Evolutionary conservation across 495 filamentous ascomycete species (phyloP), one percentile per base, ranked within the genome.

Genomic region (Bombardia bombarda): DNA sequence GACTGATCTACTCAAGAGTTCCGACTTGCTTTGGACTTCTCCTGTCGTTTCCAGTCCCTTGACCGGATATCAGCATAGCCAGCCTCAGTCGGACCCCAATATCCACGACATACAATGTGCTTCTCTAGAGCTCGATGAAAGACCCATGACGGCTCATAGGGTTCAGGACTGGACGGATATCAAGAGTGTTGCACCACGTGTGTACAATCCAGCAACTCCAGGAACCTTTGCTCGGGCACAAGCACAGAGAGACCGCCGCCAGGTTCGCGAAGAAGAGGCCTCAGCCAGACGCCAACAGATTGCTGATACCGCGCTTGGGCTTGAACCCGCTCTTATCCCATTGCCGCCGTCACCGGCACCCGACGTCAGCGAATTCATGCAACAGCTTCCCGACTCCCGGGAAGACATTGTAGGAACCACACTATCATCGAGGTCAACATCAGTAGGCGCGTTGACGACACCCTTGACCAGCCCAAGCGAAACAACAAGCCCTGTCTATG

Each of bases 401-500:
- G 56, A 52, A 2, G 63, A 67, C 24, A 62, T 59, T 16, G 56
- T 58, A 28, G 62, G 46, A 0, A 72, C 69, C 7, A 52, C 57
- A 12, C 50, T 62, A 30, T 74, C 72, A 12, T 72, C 66, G 10
- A 65, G 67, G 47, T 69, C 69, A 10, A 62, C 66, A 22, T 75
- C 71, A 0, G 65, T 65, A 32, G 61, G 63, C 23, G 49, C 50
- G 13, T 53, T 62, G 24, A 60, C 56, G 44, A 68, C 66, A 13
- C 69, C 66, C 20, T 45, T 66, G 51, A 79, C 61, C 38, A 74
- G 63, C 47, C 72, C 64, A 17, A 71, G 67, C 52, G 66, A 70
- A 45, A 67, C 71, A 16, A 69, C 73, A 3, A 81, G 75, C 18
- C 80, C 76, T 4, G 69, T 72, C 13, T 81, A 72, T 24, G 67